These are phyloP conservation scores for Ramularia collo-cygni DNA, from an alignment of 2,329 filamentous ascomycete genomes.

Conservation along the genomic window DNA sequence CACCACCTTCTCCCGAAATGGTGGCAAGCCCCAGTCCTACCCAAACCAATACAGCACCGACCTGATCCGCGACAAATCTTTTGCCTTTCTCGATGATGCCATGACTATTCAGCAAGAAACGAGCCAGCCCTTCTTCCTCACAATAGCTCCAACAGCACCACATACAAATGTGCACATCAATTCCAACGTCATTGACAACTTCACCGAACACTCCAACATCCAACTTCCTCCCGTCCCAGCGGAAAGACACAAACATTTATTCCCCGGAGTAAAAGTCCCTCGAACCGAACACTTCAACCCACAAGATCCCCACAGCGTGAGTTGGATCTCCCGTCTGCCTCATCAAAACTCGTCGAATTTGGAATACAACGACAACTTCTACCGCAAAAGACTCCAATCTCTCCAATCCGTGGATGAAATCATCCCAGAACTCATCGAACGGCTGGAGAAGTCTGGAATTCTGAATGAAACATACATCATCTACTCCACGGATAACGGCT, in stretches of 20 bases:
- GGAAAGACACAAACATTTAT: slow-evolving; percentile 56
- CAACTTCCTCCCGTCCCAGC: slow-evolving; percentile 50
- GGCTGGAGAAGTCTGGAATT: slow-evolving; percentile 36
- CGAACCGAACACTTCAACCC: slow-evolving; percentile 62
- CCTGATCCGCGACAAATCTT: slow-evolving; percentile 52
- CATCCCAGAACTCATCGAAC: slow-evolving; percentile 40
- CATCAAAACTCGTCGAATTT: slow-evolving; percentile 42
- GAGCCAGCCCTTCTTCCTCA: slow-evolving; percentile 58
- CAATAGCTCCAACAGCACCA: slow-evolving; percentile 59
- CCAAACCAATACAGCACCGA: slow-evolving; percentile 53
- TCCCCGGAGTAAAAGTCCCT: slow-evolving; percentile 53
- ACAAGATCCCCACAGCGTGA: slow-evolving; percentile 36
- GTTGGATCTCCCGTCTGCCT: slow-evolving; percentile 40
- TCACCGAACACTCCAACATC: slow-evolving; percentile 19
- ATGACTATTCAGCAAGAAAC: slow-evolving; percentile 31
- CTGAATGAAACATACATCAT: slow-evolving; percentile 44
- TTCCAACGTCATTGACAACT: slow-evolving; percentile 23
- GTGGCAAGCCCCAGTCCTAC: slow-evolving; percentile 49
- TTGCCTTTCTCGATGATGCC: slow-evolving; percentile 56
- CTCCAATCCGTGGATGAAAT: slow-evolving; percentile 51
- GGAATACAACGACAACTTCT: slow-evolving; percentile 48
- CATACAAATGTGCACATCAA: slow-evolving; percentile 49
- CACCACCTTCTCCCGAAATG: slow-evolving; percentile 55
- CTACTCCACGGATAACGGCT: slow-evolving; percentile 36
- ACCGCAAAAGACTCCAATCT: slow-evolving; percentile 44